phyloP scores from a whole-genome alignment of 2,329 filamentous ascomycete genomes.

The Ceratocystis ficicola region DNA sequence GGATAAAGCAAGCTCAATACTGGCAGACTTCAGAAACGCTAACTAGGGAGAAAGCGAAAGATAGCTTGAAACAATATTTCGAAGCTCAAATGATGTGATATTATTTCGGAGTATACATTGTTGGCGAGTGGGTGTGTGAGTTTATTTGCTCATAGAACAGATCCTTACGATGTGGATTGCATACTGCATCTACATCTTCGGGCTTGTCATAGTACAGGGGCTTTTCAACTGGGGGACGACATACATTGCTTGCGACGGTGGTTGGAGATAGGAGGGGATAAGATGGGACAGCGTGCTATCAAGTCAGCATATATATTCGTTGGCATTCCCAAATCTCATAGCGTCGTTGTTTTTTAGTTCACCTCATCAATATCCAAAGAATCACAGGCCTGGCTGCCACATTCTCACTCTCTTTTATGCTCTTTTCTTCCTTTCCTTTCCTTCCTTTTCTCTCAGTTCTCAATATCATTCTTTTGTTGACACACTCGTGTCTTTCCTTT shows the following conservation, averaged over 20 bases:
- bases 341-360: neutral
- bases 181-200: too few species aligned
- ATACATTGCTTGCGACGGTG: too few species aligned
- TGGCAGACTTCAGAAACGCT: neutral
- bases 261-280: too few species aligned
- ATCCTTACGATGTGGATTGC: too few species aligned
- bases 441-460: neutral
- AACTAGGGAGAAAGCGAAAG: neutral
- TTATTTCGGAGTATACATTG: neutral
- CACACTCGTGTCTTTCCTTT: neutral
- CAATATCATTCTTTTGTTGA: neutral
- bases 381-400: constrained; percentile 10
- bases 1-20: neutral
- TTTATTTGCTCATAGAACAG: neutral
- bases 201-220: too few species aligned
- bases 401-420: neutral
- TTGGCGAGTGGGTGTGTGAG: neutral
- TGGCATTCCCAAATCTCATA: neutral
- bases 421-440: neutral
- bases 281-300: neutral
- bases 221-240: too few species aligned
- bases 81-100: neutral
- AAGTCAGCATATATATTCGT: neutral
- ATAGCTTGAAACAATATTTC: neutral
- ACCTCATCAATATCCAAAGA: neutral